phyloP scores from a whole-genome alignment of 1,284 basidiomycete species.

The Fereydounia khargensis region DNA sequence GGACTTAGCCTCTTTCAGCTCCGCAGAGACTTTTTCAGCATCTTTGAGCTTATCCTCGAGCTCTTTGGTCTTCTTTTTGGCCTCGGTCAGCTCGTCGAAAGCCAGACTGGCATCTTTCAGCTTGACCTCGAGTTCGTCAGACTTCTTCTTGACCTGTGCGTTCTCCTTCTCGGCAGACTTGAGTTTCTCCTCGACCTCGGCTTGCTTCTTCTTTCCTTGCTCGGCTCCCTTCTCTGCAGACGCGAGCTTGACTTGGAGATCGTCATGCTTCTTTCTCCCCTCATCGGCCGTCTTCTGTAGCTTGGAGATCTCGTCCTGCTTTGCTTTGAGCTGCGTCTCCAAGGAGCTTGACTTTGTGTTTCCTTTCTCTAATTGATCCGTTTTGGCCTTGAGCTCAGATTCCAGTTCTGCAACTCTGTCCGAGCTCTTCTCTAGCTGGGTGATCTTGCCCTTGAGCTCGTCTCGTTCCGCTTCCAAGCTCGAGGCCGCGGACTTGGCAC shows the following conservation, averaged over 20 bases:
- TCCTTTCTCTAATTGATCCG: constrained; percentile 7
- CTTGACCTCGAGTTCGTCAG: background rate
- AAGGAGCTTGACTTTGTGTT: constrained; percentile 4
- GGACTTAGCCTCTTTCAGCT: constrained; percentile 2
- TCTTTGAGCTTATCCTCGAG: constrained; percentile 10
- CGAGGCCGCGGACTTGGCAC: background rate
- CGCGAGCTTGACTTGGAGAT: background rate
- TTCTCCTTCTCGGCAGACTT: constrained; percentile 11
- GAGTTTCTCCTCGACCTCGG: background rate
- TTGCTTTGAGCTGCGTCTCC: constrained; percentile 8
- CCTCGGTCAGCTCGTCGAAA: background rate
- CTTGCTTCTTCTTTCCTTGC: background rate
- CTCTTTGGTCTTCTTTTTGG: background rate
- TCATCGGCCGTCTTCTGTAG: constrained; percentile 3
- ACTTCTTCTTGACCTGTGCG: background rate
- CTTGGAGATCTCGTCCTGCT: constrained; percentile 6
- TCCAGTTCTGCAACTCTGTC: constrained; percentile 5
- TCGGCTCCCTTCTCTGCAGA: background rate
- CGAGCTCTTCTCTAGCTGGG: background rate
- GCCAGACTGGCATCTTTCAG: too few relatives aligned
- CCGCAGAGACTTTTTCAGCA: constrained; percentile 3
- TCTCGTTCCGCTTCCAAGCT: background rate
- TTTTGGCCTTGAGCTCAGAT: constrained; percentile 13
- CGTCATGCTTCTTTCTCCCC: background rate
- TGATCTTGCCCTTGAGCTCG: background rate